phyloP scores from a whole-genome alignment of 768 basidiomycete species.

The Nidularia sp. region DNA sequence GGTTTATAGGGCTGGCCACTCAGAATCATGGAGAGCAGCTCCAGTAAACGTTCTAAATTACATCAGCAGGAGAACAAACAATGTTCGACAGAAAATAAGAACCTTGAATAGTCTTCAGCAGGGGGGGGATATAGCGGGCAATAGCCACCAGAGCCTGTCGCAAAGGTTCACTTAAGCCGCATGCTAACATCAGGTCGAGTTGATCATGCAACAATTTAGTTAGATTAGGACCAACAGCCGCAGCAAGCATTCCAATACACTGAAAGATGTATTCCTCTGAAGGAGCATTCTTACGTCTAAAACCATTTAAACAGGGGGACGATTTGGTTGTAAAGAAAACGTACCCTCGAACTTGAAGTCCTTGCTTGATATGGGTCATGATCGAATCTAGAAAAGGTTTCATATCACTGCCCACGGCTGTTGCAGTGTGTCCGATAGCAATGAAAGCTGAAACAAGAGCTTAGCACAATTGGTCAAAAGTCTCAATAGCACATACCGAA shows the following conservation, averaged over 20 bases:
- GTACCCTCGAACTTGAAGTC: slow-evolving; percentile 85
- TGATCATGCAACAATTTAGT: slow-evolving; percentile 96
- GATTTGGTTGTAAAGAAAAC: no score
- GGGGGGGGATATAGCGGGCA: slow-evolving; percentile 81
- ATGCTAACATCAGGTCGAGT: slow-evolving; percentile 93
- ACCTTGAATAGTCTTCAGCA: slow-evolving; percentile 93
- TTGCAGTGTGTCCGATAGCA: slow-evolving; percentile 93
- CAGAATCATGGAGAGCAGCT: slow-evolving; percentile 76
- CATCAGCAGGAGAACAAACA: not conserved
- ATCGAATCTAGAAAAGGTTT: slow-evolving; percentile 92
- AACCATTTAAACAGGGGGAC: not conserved
- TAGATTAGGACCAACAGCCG: slow-evolving; percentile 91
- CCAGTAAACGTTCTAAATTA: slow-evolving; percentile 77
- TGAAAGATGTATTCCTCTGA: slow-evolving; percentile 96
- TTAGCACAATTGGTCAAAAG: slow-evolving; percentile 5
- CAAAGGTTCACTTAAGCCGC: slow-evolving; percentile 87
- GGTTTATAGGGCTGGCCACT: slow-evolving; percentile 84
- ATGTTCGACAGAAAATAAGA: slow-evolving; percentile 1
- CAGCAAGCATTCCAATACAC: slow-evolving; percentile 94
- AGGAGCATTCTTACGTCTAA: slow-evolving; percentile 82
- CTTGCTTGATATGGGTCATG: slow-evolving; percentile 83
- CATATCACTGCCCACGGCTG: slow-evolving; percentile 91
- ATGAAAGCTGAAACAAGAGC: slow-evolving; percentile 66
- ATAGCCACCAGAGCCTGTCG: slow-evolving; percentile 82
- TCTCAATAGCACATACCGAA: slow-evolving; percentile 54